Evolutionary conservation across 1,284 basidiomycete genomes (phyloP).

Genomic region (Trametes pubescens): DNA sequence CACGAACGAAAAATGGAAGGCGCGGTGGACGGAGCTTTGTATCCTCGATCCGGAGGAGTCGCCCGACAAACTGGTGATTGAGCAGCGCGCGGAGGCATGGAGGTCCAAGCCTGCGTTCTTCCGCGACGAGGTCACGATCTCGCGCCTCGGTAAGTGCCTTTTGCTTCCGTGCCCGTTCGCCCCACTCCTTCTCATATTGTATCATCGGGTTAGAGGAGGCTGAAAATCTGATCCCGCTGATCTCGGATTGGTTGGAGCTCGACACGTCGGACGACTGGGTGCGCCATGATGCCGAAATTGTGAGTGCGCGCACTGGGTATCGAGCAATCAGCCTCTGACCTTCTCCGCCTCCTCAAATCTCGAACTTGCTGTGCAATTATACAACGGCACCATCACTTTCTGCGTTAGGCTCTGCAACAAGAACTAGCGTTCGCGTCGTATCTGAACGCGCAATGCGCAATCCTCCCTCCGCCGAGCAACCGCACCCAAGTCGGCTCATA

Average conservation of each 20-base stretch:
- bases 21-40: constrained; percentile 92
- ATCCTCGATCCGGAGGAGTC: constrained; percentile 64
- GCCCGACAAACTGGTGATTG: constrained; percentile 61
- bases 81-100: constrained; percentile 89
- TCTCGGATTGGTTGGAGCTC: constrained; percentile 95
- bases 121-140: constrained; percentile 89
- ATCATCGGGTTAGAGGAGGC: constrained; percentile 76
- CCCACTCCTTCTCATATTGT: constrained; percentile 1
- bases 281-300: constrained; percentile 94
- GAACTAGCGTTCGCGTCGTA: constrained; percentile 95
- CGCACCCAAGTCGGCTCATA: constrained; percentile 89
- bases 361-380: background rate
- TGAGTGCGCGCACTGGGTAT: constrained; percentile 50
- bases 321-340: background rate
- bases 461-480: constrained; percentile 92
- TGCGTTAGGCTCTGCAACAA: constrained; percentile 86
- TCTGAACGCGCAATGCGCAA: constrained; percentile 84
- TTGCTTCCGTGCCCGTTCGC: constrained; percentile 4
- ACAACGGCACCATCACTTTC: constrained; percentile 3
- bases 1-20: constrained; percentile 87
- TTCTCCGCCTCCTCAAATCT: background rate
- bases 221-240: constrained; percentile 77
- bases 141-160: constrained; percentile 71
- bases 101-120: constrained; percentile 82
- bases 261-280: constrained; percentile 95